phyloP scores from a whole-genome alignment of 345 rosid species.

The Heritiera fomes region DNA sequence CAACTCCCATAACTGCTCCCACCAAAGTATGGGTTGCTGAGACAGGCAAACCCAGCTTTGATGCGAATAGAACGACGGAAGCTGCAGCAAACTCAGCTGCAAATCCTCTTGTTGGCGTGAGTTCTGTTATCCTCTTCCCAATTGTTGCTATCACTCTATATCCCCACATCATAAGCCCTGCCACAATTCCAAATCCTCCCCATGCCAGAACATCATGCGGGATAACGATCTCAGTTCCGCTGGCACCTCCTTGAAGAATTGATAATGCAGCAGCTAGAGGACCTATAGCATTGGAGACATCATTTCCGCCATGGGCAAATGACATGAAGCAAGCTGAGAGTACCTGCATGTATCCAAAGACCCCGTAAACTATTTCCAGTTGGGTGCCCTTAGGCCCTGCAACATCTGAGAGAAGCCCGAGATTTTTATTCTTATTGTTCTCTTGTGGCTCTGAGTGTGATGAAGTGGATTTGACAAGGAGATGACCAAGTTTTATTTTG shows the following conservation, averaged over 20 bases:
- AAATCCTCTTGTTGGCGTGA: slow-evolving; percentile 93
- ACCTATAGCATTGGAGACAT: slow-evolving; percentile 94
- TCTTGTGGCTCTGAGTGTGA: slow-evolving; percentile 41
- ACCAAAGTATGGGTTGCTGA: slow-evolving; percentile 93
- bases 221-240: slow-evolving; percentile 63
- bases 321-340: slow-evolving; percentile 99
- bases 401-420: slow-evolving; percentile 82
- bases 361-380: slow-evolving; percentile 82
- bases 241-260: slow-evolving; percentile 73
- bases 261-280: slow-evolving; percentile 89
- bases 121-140: slow-evolving; percentile 94
- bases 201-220: slow-evolving; percentile 88
- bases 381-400: slow-evolving; percentile 95
- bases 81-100: slow-evolving; percentile 98
- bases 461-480: slow-evolving; percentile 52
- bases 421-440: slow-evolving; percentile 35
- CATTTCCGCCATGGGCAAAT: slow-evolving; percentile 94
- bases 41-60: slow-evolving; percentile 83
- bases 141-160: slow-evolving; percentile 93
- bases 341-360: slow-evolving; percentile 93
- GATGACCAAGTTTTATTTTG: slow-evolving; percentile 82
- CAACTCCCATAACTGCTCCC: slow-evolving; percentile 99
- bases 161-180: slow-evolving; percentile 89
- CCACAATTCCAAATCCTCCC: slow-evolving; percentile 97
- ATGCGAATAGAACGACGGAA: slow-evolving; percentile 85